Evolutionary conservation across 2,329 filamentous ascomycete species (phyloP).

Genomic region (Colletotrichum sp.): DNA sequence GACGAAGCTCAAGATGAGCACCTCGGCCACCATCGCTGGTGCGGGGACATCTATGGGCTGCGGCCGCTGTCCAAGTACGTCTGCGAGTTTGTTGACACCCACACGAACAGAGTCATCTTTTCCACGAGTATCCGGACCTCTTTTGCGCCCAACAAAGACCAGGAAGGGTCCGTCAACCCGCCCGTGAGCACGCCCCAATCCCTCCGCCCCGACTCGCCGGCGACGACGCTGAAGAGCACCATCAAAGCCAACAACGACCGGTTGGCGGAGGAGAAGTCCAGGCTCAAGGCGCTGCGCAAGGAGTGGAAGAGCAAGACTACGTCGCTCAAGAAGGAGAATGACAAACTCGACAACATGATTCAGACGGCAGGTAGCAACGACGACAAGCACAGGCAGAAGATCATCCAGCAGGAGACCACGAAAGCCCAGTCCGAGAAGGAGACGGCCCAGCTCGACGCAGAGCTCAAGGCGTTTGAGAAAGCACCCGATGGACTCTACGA

Average conservation of each 20-base stretch:
- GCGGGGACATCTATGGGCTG: conserved; percentile 72
- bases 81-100: conserved; percentile 76
- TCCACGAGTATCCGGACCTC: conserved; percentile 74
- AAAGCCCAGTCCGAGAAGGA: conserved; percentile 69
- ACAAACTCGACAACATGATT: conserved; percentile 69
- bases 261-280: conserved; percentile 70
- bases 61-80: conserved; percentile 78
- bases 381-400: conserved; percentile 77
- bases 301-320: conserved; percentile 76
- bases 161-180: conserved; percentile 38
- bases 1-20: conserved; percentile 28
- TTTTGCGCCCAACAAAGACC: conserved; percentile 49
- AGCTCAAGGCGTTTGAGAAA: conserved; percentile 69
- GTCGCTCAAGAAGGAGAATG: conserved; percentile 74
- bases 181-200: conserved; percentile 57
- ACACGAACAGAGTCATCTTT: conserved; percentile 70
- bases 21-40: conserved; percentile 62
- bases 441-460: conserved; percentile 54
- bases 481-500: conserved; percentile 67
- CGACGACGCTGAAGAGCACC: conserved; percentile 77
- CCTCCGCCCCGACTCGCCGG: conserved; percentile 76
- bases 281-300: conserved; percentile 73
- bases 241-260: conserved; percentile 75
- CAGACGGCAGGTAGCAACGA: conserved; percentile 74
- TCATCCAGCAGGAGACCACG: conserved; percentile 76